Evolutionary conservation across 2,329 filamentous ascomycete species (phyloP).

Genomic region (Claviceps arundinis): DNA sequence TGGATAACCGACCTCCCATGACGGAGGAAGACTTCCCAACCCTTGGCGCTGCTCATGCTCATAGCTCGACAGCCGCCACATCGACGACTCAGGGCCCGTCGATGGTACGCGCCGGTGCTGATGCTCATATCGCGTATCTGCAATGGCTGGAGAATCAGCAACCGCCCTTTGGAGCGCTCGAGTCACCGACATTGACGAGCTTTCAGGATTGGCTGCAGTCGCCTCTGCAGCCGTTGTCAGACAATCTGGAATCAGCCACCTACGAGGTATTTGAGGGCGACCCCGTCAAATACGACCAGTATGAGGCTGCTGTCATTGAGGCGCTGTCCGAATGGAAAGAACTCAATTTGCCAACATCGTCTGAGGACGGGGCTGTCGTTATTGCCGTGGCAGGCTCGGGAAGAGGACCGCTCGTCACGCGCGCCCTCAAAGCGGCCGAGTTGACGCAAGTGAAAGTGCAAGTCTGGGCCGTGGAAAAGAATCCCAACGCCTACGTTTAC

Average conservation of each 20-base stretch:
- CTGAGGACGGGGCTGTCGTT: constrained; percentile 57
- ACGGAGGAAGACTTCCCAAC: constrained; percentile 51
- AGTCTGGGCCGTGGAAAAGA: constrained; percentile 93
- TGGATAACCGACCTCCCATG: constrained; percentile 18
- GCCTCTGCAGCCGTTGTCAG: constrained; percentile 83
- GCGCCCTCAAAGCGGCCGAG: constrained; percentile 69
- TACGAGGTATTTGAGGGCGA: constrained; percentile 99
- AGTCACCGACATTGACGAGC: constrained; percentile 37
- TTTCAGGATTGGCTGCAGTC: constrained; percentile 94
- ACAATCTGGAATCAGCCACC: constrained; percentile 92
- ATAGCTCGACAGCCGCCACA: constrained; percentile 16
- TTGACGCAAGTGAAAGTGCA: constrained; percentile 65
- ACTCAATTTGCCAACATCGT: constrained; percentile 59
- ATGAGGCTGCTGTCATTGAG: constrained; percentile 70
- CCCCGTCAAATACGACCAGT: constrained; percentile 94
- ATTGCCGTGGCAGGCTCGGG: constrained; percentile 90
- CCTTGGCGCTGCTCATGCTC: constrained; percentile 57
- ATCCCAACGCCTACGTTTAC: constrained; percentile 92
- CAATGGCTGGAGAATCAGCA: constrained; percentile 75
- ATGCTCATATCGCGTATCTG: constrained; percentile 61
- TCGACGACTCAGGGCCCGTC: constrained; percentile 16
- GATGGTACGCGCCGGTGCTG: constrained; percentile 10
- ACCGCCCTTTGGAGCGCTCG: constrained; percentile 40
- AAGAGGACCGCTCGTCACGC: constrained; percentile 79
- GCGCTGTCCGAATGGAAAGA: constrained; percentile 70